Percentiles rank a stretch among this genome's conserved stretches.
Conservation (phyloP, 2,329 filamentous ascomycete genomes). For the Fusarium citri region DNA sequence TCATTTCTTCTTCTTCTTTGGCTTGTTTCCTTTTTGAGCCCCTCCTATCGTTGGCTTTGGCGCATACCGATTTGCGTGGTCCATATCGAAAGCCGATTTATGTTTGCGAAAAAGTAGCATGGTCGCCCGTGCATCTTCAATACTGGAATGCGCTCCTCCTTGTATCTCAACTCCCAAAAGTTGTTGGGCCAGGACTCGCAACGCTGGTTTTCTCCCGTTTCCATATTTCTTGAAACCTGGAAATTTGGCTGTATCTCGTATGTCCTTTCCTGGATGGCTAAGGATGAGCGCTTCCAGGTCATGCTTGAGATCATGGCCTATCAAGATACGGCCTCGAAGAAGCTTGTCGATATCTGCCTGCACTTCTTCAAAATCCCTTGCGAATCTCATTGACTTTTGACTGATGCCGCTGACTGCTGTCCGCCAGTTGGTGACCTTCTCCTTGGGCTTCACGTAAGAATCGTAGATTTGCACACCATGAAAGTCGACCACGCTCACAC, state of each 20-base stretch:
- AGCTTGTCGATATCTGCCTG: slow-evolving; percentile 77
- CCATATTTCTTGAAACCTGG: slow-evolving; percentile 77
- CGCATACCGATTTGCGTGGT: slow-evolving; percentile 76
- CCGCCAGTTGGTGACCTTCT: slow-evolving; percentile 88
- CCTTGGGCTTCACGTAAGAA: slow-evolving; percentile 84
- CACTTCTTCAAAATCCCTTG: slow-evolving; percentile 79
- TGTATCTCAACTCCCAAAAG: slow-evolving; percentile 73
- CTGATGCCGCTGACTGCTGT: slow-evolving; percentile 87
- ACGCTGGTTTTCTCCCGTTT: slow-evolving; percentile 74
- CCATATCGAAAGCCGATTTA: slow-evolving; percentile 86
- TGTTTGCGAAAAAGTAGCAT: slow-evolving; percentile 89
- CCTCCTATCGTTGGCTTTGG: slow-evolving; percentile 43
- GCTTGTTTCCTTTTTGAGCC: slow-evolving; percentile 54
- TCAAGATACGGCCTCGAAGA: slow-evolving; percentile 76
- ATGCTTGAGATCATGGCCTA: slow-evolving; percentile 87
- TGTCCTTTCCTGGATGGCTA: slow-evolving; percentile 80
- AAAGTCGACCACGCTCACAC: slow-evolving; percentile 92
- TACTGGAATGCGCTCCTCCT: slow-evolving; percentile 71
- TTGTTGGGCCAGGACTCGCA: slow-evolving; percentile 69
- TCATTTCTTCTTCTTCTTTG: slow-evolving; percentile 55
- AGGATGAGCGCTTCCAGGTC: slow-evolving; percentile 81
- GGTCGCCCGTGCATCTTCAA: slow-evolving; percentile 85
- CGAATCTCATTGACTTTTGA: slow-evolving; percentile 76
- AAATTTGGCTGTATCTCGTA: slow-evolving; percentile 86
- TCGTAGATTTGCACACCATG: slow-evolving; percentile 94